Evolutionary conservation across 768 basidiomycete genomes (phyloP), one percentile per base, ranked within the genome.

Genomic region (Boletus insuetus): DNA sequence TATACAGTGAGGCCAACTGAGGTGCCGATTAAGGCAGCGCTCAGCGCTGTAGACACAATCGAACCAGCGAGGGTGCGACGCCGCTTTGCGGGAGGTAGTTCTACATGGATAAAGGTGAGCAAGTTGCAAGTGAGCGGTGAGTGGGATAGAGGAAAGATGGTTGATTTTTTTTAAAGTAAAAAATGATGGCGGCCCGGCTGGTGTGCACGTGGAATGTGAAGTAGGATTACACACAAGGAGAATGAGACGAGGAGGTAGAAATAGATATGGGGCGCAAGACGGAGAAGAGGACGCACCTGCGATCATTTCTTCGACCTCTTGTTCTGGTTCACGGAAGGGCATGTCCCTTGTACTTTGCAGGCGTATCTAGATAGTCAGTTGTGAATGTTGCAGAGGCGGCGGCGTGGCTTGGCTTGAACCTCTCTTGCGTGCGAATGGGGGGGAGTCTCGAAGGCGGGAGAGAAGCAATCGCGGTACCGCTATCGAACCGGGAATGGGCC

Each of bases 1-100:
- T 91, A 94, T 40, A 91, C 89, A 43, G 89, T 91, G 58, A 92
- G 78, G 55, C 91, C 91, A 49, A 94, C 91, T 16, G 91, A 91
- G 22, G 89, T 86, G 54, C 91, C 89, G 56, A 94, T 89, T 55
- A 94, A 80, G 44, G 89, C 91, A 59, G 91, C 90, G 73, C 82
- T 89, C n/a, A n/a, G n/a, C n/a, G n/a, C n/a, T n/a, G n/a, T n/a
- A n/a, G n/a, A n/a, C n/a, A n/a, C n/a, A n/a, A n/a, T n/a, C n/a
- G n/a, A n/a, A n/a, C n/a, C n/a, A 59, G 89, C 86, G 71, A 92
- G 79, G 56, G 86, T 86, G 64, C 87, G 83, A 56, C 89, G 87
- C 67, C 86, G 85, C 77, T 92, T 93, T 62, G 83, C 75, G 45
- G 89, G 86, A 29, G 85, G 85, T 48, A 87, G 68, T 66, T 90